Evolutionary conservation across 108 stramenopile genomes (phyloP).

Genomic region (Nannochloropsis gaditana): DNA sequence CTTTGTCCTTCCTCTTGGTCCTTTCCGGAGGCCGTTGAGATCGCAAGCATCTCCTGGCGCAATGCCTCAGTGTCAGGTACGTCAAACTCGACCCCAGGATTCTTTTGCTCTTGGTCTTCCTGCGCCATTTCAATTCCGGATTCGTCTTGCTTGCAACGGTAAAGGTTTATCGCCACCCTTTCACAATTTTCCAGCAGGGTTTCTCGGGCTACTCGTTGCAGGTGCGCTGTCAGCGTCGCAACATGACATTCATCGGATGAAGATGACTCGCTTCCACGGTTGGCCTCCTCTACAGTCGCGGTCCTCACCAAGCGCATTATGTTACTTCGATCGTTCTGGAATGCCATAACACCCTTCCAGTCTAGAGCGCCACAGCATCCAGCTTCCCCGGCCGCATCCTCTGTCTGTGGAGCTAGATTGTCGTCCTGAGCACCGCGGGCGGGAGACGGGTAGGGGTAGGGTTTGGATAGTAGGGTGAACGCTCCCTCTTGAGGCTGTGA

Average conservation of each 20-base stretch:
- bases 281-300: neutral
- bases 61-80: neutral
- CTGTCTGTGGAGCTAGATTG: no score
- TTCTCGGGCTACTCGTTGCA: neutral
- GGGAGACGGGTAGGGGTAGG: no score
- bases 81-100: neutral
- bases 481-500: no score
- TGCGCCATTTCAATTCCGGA: neutral
- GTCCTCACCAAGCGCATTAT: neutral
- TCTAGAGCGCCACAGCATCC: neutral
- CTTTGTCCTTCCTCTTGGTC: neutral
- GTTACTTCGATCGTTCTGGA: neutral
- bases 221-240: neutral
- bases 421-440: no score
- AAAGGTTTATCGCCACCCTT: neutral
- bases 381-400: no score
- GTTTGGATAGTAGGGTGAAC: no score
- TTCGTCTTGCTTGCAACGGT: neutral
- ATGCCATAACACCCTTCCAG: neutral
- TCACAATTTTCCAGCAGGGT: slow-evolving; percentile 6
- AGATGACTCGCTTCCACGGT: neutral
- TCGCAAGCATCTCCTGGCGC: neutral
- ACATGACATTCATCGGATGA: neutral
- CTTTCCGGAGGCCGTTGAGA: neutral
- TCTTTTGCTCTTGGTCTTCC: neutral